These are phyloP conservation scores for Albugo candida DNA, from an alignment of 352 stramenopile genomes.

Conservation along the genomic window DNA sequence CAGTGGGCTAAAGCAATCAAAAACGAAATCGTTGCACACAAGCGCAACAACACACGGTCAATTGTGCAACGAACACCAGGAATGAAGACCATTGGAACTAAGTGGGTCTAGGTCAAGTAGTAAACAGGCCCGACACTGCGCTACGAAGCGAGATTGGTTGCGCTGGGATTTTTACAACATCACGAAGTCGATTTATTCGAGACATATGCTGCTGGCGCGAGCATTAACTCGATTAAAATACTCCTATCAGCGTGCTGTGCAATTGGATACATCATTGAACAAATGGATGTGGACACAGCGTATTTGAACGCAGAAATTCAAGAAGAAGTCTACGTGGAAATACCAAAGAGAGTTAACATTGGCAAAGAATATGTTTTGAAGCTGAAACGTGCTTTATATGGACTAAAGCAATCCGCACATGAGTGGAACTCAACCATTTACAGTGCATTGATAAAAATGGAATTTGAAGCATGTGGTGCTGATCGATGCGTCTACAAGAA, in stretches of 20 bases:
- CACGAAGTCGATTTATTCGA: not conserved
- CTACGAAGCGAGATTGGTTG: not conserved
- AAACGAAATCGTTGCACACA: not conserved
- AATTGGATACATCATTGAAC: slow-evolving; percentile 5
- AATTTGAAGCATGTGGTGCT: slow-evolving; percentile 3
- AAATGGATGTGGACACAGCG: slow-evolving; percentile 11
- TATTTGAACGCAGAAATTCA: slow-evolving; percentile 10
- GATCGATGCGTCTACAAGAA: slow-evolving; percentile 12
- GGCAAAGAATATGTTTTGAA: slow-evolving; percentile 4
- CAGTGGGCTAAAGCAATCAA: not conserved
- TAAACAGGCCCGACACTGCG: not conserved
- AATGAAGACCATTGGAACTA: too few relatives aligned
- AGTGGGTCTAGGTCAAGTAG: not conserved
- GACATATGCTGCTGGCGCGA: not conserved
- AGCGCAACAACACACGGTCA: too few relatives aligned
- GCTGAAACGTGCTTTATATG: slow-evolving; percentile 10
- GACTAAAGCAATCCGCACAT: slow-evolving; percentile 6
- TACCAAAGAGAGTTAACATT: not conserved
- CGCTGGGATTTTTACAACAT: not conserved
- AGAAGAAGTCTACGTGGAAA: slow-evolving; percentile 1
- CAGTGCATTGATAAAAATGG: slow-evolving; percentile 4
- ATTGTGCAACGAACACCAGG: too few relatives aligned
- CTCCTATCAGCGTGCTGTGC: not conserved
- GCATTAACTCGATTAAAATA: not conserved
- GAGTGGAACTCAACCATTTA: slow-evolving; percentile 14